Base-by-base conservation (phyloP, 169 alveolate genomes). In the Cyclospora cayetanensis region DNA sequence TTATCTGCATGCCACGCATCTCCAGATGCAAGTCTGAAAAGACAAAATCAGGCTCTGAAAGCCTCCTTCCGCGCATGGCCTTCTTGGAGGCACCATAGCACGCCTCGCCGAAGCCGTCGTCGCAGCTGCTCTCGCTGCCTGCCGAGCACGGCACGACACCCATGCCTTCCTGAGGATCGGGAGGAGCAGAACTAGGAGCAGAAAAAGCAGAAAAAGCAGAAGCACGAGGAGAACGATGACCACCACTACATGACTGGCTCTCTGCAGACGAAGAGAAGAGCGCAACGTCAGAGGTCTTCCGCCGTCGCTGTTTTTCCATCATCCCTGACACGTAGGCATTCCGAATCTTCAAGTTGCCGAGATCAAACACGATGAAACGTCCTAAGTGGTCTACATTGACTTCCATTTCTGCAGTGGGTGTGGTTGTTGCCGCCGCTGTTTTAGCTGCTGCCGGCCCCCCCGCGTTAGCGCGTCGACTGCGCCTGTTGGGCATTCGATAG, bases 361-460 rank as follows among this genome's bases (percentile, higher is more conserved):
- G 70, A 39, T 95, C 96, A 27, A 95, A 86, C 37, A 92, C 89
- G 46, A 93, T 66, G 83, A 92, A 93, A 20, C 96, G 93, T 27
- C 95, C 96, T 34, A 93, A 53, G 76, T 92, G 92, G 82, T 88
- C 60, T 53, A 93, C 77, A 53, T 95, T 95, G 39, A 95, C 96
- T 11, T 85, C 86, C 46, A 63, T 37, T 63, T 70, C 46, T 9
- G 88, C n/a, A 2, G 20, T 27, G 1, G 63, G 34, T 3, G 39
- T 29, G 18, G 65, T 39, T 4, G 60, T 11, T 5, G 39, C 53
- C 2, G 80, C 80, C 27, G 80, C 80, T 31, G 52, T 55, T 37
- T 2, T 55, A 27, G 70, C 68, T n/a, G 86, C 31, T 20, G 63
- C 37, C 15, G 85, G 39, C 3, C 42, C 1, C 29, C 27, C 34